These are phyloP conservation scores for Raddia guianensis DNA, from an alignment of 176 grass and related monocot genomes.

Conservation along the genomic window DNA sequence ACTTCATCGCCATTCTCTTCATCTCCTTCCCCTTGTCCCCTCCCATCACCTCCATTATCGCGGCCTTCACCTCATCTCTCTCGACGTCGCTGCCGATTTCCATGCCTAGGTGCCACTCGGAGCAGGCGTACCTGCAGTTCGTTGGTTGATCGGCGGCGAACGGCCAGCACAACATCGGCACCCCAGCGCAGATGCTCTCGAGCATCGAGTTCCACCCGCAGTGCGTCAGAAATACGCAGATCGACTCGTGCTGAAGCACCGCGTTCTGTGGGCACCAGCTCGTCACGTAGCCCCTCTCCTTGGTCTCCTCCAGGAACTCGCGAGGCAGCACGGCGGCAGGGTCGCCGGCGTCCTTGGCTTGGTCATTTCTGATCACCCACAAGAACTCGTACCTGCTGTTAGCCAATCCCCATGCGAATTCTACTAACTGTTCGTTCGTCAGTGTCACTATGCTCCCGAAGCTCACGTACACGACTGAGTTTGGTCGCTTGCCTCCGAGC, in stretches of 20 bases:
- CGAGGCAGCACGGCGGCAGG: neutral
- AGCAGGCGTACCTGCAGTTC: neutral
- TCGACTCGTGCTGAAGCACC: constrained; percentile 40
- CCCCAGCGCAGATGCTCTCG: constrained; percentile 11
- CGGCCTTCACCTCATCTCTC: neutral
- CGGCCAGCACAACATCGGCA: constrained; percentile 13
- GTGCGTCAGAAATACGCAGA: constrained; percentile 44
- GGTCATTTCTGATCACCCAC: constrained; percentile 33
- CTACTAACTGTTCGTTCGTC: neutral
- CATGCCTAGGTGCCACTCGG: neutral
- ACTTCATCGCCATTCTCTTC: constrained; percentile 8
- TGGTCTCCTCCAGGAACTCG: constrained; percentile 24
- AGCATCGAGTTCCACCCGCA: constrained; percentile 60
- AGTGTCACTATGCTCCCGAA: constrained; percentile 19
- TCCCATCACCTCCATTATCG: constrained; percentile 29
- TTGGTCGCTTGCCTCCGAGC: neutral
- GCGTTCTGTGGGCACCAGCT: constrained; percentile 49
- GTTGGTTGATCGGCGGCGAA: neutral
- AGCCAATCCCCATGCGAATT: constrained; percentile 41
- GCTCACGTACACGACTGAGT: constrained; percentile 31
- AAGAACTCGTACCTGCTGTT: constrained; percentile 23
- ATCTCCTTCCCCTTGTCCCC: constrained; percentile 13
- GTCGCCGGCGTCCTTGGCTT: neutral
- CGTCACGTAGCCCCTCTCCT: constrained; percentile 9
- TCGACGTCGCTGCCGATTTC: constrained; percentile 7